phyloP scores from a whole-genome alignment of 768 basidiomycete species.

The Kwoniella sp. region DNA sequence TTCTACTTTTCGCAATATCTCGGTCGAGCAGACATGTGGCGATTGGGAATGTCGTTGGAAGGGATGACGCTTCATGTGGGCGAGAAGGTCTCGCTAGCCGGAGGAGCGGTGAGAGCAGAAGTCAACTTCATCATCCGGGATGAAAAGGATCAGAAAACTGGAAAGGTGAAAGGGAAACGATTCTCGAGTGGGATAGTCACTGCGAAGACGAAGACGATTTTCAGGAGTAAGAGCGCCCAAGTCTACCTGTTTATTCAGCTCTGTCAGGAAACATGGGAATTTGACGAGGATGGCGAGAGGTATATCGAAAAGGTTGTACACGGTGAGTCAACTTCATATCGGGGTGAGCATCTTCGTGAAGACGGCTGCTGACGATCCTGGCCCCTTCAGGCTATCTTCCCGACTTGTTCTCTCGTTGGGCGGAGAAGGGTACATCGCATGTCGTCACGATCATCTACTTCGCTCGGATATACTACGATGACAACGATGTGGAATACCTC shows the following conservation, averaged over 20 bases:
- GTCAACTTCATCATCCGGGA: constrained; percentile 76
- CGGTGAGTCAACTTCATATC: constrained; percentile 57
- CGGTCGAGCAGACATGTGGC: constrained; percentile 96
- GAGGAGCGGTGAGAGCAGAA: constrained; percentile 72
- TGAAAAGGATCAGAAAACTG: constrained; percentile 59
- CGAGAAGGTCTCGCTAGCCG: constrained; percentile 83
- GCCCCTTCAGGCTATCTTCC: constrained; percentile 74
- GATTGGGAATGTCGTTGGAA: constrained; percentile 77
- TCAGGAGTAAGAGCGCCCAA: constrained; percentile 86
- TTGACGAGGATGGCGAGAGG: constrained; percentile 91
- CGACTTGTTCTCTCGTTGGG: constrained; percentile 81
- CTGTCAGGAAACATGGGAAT: constrained; percentile 94
- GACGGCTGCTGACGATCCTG: too few species aligned
- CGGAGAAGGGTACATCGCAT: constrained; percentile 81
- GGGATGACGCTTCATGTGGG: constrained; percentile 79
- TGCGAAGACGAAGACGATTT: constrained; percentile 80
- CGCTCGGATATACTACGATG: constrained; percentile 70
- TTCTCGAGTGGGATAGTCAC: constrained; percentile 75
- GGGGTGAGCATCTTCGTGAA: too few species aligned
- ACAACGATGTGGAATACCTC: constrained; percentile 46
- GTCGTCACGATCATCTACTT: constrained; percentile 92
- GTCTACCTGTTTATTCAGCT: constrained; percentile 95
- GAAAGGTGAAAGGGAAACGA: constrained; percentile 48
- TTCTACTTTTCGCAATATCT: constrained; percentile 92
- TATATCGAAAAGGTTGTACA: constrained; percentile 98